A percentile compares a stretch with the other conserved stretches of the same genome.
Evolutionary conservation across 306 rosid species (phyloP).

Genomic region (Elaeagnus macrophylla): DNA sequence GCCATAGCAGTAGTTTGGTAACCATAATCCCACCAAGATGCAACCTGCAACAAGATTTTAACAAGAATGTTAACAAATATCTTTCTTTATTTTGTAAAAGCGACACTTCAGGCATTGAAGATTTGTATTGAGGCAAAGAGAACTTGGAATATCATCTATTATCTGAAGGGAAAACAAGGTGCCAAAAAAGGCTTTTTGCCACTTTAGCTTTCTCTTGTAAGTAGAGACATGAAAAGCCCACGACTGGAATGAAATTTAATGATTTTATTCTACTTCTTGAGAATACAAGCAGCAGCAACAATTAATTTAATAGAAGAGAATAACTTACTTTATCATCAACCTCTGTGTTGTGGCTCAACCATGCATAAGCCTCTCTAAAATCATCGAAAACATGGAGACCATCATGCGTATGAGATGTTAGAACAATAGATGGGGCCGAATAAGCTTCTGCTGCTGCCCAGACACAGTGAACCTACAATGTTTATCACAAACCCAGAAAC

Average conservation of each 20-base stretch:
- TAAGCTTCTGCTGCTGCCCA: conserved; percentile 99
- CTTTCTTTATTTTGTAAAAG: too few species aligned
- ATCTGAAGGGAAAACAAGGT: too few species aligned
- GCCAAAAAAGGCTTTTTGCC: too few species aligned
- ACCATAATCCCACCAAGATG: conserved; percentile 99
- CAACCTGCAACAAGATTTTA: conserved; percentile 55
- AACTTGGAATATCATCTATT: too few species aligned
- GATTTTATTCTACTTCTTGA: neutral
- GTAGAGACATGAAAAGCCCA: too few species aligned
- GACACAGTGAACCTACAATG: conserved; percentile 82
- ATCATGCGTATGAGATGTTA: conserved; percentile 71
- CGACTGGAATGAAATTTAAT: too few species aligned
- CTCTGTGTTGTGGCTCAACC: conserved; percentile 98
- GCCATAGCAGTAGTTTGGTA: conserved; percentile 99
- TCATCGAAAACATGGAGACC: conserved; percentile 99
- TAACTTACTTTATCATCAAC: conserved; percentile 85
- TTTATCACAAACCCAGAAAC: conserved; percentile 4
- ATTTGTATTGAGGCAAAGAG: too few species aligned
- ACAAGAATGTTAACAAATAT: neutral
- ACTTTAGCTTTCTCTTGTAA: too few species aligned
- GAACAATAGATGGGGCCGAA: conserved; percentile 98
- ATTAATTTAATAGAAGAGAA: conserved; percentile 14
- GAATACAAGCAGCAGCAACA: neutral
- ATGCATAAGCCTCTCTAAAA: conserved; percentile 97
- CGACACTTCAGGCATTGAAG: too few species aligned